Evolutionary conservation across 2,329 filamentous ascomycete species (phyloP), one percentile per base, ranked within the genome.

Genomic region (Exophiala alcalophila): DNA sequence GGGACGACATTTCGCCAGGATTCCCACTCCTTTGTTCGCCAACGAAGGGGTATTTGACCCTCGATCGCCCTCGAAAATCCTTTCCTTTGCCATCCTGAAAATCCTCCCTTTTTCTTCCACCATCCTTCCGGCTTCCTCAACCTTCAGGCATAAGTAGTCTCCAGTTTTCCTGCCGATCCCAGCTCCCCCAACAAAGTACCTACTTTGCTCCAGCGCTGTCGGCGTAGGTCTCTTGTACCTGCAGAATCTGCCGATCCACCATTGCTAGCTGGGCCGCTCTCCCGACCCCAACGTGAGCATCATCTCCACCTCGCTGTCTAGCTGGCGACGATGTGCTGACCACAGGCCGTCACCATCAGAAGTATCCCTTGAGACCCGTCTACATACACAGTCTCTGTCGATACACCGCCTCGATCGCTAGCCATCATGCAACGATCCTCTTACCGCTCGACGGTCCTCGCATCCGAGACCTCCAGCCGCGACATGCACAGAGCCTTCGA

Each of bases 401-500:
- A 32, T 15, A 19, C 8, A 16, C 18, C 28, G 20, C 15, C 11
- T 11, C 24, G 18, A 34, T 20, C 19, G 26, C 12, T 16, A 9
- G 25, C 16, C 15, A 49, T 20, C 47, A 54, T 56, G 49, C 51
- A 56, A 28, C 52, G 48, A 23, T 49, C 45, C 28, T 49, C 48
- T 20, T 49, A 50, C 16, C 53, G 53, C 33, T 52, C 53, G 11
- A 50, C 53, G 10, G 50, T 55, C 24, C 49, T 56, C 23, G 25
- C 51, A 18, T 43, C 57, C 10, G 50, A 58, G 23, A 57, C 55
- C 34, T 62, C 62, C 37, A 61, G 59, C 10, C 59, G 66, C 43
- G 61, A 68, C 33, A 63, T 69, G 52, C 60, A 60, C 46, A 61
- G 59, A 39, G 64, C 65, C 16, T 60, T 68, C 45, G 59, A 65